Percentiles rank a stretch among this genome's conserved stretches.
These are phyloP conservation scores for Ophidiomyces ophidiicola DNA, from an alignment of 2,329 filamentous ascomycete species.

Conservation along the genomic window DNA sequence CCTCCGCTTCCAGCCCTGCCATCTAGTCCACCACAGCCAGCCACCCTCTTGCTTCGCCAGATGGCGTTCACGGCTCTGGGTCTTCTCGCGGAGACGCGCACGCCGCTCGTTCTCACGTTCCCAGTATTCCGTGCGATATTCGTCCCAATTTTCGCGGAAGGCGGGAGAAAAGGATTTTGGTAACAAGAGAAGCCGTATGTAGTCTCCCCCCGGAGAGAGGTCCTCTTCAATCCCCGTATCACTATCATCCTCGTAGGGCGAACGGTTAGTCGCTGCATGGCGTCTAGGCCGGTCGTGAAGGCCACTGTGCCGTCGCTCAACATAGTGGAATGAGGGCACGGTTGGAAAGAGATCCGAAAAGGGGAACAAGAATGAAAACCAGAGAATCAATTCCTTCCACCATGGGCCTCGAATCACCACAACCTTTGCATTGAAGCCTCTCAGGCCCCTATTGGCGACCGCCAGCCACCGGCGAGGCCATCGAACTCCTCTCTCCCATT, in stretches of 20 bases:
- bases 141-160: conserved; percentile 94
- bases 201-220: conserved; percentile 76
- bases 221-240: conserved; percentile 62
- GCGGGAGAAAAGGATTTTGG: conserved; percentile 91
- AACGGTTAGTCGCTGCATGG: conserved; percentile 4
- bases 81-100: conserved; percentile 55
- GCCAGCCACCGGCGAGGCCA: conserved; percentile 89
- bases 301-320: conserved; percentile 45
- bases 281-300: conserved; percentile 14
- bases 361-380: conserved; percentile 64
- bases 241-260: conserved; percentile 11
- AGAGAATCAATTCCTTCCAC: conserved; percentile 65
- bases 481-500: conserved; percentile 88
- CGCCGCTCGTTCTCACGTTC: conserved; percentile 89
- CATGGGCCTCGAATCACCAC: conserved; percentile 74
- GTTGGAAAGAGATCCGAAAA: conserved; percentile 53
- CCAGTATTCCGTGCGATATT: conserved; percentile 92
- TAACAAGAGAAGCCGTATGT: conserved; percentile 77
- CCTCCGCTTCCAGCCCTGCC: conserved; percentile 27
- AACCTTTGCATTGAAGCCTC: conserved; percentile 91
- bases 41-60: conserved; percentile 52
- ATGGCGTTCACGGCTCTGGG: conserved; percentile 56
- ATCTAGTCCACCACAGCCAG: conserved; percentile 80
- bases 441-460: conserved; percentile 76
- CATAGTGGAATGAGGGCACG: conserved; percentile 59